phyloP scores from a whole-genome alignment of 1,139 yeast species.

The Suhomyces guaymorum region DNA sequence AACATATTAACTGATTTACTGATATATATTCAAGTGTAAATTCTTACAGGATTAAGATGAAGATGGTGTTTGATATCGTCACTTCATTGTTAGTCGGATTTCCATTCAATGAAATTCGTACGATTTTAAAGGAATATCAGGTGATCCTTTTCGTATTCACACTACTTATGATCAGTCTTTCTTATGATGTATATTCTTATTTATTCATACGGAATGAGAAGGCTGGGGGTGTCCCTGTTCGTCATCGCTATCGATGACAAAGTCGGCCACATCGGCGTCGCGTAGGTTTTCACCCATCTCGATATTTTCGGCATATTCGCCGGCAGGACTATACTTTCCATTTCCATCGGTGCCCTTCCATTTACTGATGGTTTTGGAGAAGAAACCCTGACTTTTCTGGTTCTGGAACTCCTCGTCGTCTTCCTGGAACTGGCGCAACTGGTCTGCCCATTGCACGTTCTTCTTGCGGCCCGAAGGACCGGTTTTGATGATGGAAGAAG shows the following conservation, averaged over 20 bases:
- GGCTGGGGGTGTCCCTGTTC: conserved; percentile 25
- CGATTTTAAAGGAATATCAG: too few species aligned
- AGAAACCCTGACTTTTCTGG: conserved; percentile 29
- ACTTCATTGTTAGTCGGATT: too few species aligned
- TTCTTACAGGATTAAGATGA: too few species aligned
- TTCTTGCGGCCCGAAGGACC: conserved; percentile 45
- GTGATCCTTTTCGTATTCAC: too few species aligned
- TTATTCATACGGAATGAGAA: conserved; percentile 8
- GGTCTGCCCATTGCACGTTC: conserved; percentile 63
- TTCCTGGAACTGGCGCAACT: conserved; percentile 39
- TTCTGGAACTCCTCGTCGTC: conserved; percentile 28
- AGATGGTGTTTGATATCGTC: too few species aligned
- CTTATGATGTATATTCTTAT: too few species aligned
- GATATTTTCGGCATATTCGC: conserved; percentile 31
- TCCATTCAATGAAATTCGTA: too few species aligned
- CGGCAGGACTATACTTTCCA: conserved; percentile 32
- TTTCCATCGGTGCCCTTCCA: conserved; percentile 29
- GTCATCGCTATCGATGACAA: conserved; percentile 50
- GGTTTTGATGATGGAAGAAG: conserved; percentile 46
- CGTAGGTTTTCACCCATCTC: conserved; percentile 36
- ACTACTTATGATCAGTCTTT: too few species aligned
- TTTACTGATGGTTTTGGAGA: conserved; percentile 43
- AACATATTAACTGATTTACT: too few species aligned
- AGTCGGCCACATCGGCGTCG: conserved; percentile 29
- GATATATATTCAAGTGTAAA: too few species aligned